These are phyloP conservation scores for Magnusiomyces tetraspermus DNA, from an alignment of 1,139 yeast species.

Conservation along the genomic window DNA sequence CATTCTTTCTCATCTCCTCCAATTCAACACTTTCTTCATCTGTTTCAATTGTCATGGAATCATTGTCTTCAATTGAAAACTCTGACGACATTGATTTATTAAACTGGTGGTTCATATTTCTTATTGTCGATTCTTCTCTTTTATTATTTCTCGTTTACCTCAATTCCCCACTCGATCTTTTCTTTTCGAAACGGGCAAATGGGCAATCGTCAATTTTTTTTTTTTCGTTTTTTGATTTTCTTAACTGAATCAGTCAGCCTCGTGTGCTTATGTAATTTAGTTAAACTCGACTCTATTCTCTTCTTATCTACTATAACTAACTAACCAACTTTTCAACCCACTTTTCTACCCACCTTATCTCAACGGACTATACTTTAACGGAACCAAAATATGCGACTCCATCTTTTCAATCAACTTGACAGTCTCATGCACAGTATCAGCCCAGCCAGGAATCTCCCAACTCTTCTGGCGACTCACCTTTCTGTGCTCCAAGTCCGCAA, in stretches of 20 bases:
- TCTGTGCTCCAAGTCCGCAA: constrained; percentile 38
- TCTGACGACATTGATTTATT: background rate
- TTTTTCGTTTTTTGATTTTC: too few species aligned
- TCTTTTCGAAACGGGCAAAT: too few species aligned
- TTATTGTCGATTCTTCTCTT: background rate
- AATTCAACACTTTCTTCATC: background rate
- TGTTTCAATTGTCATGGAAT: background rate
- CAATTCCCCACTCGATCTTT: too few species aligned
- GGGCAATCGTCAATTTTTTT: too few species aligned
- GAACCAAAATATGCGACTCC: constrained; percentile 35
- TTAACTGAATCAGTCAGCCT: too few species aligned
- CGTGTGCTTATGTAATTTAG: too few species aligned
- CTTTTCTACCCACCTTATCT: constrained; percentile 9
- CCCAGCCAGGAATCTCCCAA: constrained; percentile 40
- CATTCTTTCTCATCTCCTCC: too few species aligned
- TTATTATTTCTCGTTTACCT: too few species aligned
- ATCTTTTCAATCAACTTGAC: constrained; percentile 35
- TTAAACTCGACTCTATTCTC: too few species aligned
- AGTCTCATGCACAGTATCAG: constrained; percentile 36
- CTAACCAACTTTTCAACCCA: background rate
- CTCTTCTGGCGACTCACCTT: constrained; percentile 35
- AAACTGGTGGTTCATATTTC: background rate
- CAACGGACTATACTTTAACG: constrained; percentile 35
- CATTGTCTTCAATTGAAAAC: background rate
- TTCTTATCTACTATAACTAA: too few species aligned